These are phyloP conservation scores for Floccularia luteovirens DNA, from an alignment of 768 basidiomycete genomes.

Conservation along the genomic window DNA sequence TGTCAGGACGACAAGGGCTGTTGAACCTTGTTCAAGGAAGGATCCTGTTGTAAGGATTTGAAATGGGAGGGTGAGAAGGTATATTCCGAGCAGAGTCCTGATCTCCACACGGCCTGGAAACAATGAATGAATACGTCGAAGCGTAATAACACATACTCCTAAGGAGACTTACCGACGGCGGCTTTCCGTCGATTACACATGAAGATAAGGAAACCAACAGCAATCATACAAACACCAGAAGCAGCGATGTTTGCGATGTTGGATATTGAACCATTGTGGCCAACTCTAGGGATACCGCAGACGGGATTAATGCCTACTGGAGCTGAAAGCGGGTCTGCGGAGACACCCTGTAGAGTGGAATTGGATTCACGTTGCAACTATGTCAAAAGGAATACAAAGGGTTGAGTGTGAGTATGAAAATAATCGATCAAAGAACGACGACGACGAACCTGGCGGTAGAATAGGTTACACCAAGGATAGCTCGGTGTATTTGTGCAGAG, in stretches of 20 bases:
- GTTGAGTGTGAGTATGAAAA: neutral
- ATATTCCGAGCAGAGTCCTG: constrained; percentile 54
- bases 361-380: constrained; percentile 30
- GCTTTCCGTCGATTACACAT: constrained; percentile 56
- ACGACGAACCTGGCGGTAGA: constrained; percentile 72
- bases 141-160: neutral
- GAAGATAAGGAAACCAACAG: constrained; percentile 43
- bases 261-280: constrained; percentile 47
- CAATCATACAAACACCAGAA: constrained; percentile 55
- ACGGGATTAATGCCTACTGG: constrained; percentile 78
- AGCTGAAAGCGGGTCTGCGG: constrained; percentile 39
- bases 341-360: constrained; percentile 30
- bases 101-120: constrained; percentile 60
- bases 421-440: neutral
- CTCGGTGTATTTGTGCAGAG: constrained; percentile 67
- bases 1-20: constrained; percentile 56
- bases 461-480: constrained; percentile 92
- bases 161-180: constrained; percentile 59
- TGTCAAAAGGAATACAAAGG: constrained; percentile 13
- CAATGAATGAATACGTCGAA: neutral
- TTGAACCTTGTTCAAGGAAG: constrained; percentile 71
- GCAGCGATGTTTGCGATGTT: constrained; percentile 76
- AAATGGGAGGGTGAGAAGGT: constrained; percentile 66
- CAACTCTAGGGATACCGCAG: constrained; percentile 62
- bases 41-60: constrained; percentile 80